phyloP scores from a whole-genome alignment of 2,329 filamentous ascomycete genomes.

The Cladosporium austrohemisphaericum region DNA sequence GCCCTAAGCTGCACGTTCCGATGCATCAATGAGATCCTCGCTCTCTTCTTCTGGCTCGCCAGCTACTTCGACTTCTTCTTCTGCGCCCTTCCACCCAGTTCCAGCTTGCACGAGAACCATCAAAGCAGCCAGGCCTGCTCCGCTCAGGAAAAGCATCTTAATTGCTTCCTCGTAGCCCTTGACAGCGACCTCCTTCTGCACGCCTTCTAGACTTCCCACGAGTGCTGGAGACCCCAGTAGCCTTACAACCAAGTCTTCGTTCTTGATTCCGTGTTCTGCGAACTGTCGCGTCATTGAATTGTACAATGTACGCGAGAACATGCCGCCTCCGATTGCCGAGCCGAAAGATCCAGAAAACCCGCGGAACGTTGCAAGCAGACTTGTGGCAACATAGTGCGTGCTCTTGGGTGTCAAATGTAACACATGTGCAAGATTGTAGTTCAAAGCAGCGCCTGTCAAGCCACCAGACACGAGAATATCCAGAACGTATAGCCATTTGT shows the following conservation, averaged over 20 bases:
- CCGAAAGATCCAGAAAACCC: constrained; percentile 80
- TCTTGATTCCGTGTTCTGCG: constrained; percentile 38
- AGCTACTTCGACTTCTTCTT: constrained; percentile 16
- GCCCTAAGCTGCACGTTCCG: too few species aligned
- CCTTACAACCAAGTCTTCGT: constrained; percentile 49
- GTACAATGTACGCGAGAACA: constrained; percentile 63
- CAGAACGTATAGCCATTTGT: constrained; percentile 53
- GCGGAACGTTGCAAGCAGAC: constrained; percentile 73
- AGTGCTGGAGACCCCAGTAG: constrained; percentile 58
- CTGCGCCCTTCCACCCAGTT: constrained; percentile 50
- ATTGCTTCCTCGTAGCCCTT: constrained; percentile 53
- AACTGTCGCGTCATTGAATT: constrained; percentile 57
- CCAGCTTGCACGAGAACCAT: constrained; percentile 54
- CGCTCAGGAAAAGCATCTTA: constrained; percentile 51
- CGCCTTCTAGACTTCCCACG: constrained; percentile 47
- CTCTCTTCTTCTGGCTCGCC: neutral
- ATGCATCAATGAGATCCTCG: neutral
- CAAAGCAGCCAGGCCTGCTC: constrained; percentile 46
- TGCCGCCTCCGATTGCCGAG: constrained; percentile 71
- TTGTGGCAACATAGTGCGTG: constrained; percentile 71
- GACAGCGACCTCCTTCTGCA: constrained; percentile 51
- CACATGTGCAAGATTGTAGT: constrained; percentile 77
- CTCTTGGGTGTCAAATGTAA: constrained; percentile 65
- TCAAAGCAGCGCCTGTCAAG: constrained; percentile 67
- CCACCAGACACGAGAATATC: constrained; percentile 68